These are phyloP conservation scores for Venturia effusa DNA, from an alignment of 2,329 filamentous ascomycete genomes.

Conservation along the genomic window DNA sequence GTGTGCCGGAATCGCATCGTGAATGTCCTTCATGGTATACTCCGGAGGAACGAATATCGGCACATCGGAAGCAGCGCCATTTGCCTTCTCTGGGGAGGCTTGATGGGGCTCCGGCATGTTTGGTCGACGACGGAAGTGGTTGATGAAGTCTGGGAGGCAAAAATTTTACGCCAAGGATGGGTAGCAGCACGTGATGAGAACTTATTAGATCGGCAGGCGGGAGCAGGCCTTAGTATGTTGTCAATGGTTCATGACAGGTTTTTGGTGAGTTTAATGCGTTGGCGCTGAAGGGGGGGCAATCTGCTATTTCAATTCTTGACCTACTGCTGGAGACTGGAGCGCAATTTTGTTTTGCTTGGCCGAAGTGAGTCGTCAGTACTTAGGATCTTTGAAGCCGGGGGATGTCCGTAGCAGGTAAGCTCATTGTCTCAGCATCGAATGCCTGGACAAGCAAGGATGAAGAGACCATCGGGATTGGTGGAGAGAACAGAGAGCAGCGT, in stretches of 20 bases:
- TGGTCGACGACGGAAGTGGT: background rate
- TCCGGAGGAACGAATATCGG: background rate
- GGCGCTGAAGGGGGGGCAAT: too few relatives aligned
- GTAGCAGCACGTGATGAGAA: background rate
- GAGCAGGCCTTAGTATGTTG: background rate
- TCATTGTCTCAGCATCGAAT: too few relatives aligned
- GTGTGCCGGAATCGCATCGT: conserved; percentile 44
- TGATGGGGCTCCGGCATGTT: background rate
- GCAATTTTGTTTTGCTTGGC: too few relatives aligned
- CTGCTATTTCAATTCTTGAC: background rate
- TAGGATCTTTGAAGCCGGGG: too few relatives aligned
- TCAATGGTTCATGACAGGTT: background rate
- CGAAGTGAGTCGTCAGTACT: too few relatives aligned
- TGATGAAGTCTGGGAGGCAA: background rate
- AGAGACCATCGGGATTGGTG: too few relatives aligned
- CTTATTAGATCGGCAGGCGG: background rate
- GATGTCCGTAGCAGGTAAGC: too few relatives aligned
- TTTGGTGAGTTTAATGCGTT: background rate
- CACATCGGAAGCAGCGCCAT: background rate
- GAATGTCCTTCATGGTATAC: background rate
- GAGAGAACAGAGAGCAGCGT: too few relatives aligned
- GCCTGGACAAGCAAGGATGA: too few relatives aligned
- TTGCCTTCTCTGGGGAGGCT: background rate
- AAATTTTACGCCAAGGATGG: background rate
- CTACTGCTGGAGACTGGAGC: too few relatives aligned